These are phyloP conservation scores for Linnemannia hyalina DNA, from an alignment of 192 early-diverging fungal genomes.

Conservation along the genomic window DNA sequence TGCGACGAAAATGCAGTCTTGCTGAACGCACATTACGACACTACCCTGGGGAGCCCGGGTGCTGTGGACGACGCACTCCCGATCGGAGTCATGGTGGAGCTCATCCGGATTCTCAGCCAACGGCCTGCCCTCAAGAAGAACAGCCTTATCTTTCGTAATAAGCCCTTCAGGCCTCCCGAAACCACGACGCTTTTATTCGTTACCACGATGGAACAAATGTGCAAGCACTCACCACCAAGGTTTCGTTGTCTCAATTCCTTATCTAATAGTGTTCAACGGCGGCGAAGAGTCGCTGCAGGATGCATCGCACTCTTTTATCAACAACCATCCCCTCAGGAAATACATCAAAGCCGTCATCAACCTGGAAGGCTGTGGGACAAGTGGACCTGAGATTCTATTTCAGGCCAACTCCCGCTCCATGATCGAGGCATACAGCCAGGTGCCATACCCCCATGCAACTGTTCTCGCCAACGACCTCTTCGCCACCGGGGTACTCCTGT, in stretches of 20 bases:
- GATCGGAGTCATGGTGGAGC: conserved; percentile 78
- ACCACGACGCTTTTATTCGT: not conserved
- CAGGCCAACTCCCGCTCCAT: conserved; percentile 78
- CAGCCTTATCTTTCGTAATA: conserved; percentile 63
- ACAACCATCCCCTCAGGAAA: conserved; percentile 63
- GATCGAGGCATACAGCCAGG: conserved; percentile 75
- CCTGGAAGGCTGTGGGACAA: conserved; percentile 79
- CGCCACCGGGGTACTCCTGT: conserved; percentile 71
- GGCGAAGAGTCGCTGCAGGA: conserved; percentile 85
- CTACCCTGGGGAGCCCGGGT: conserved; percentile 67
- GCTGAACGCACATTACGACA: conserved; percentile 78
- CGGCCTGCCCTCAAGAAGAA: conserved; percentile 57
- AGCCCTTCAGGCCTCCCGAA: not conserved
- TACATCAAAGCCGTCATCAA: conserved; percentile 76
- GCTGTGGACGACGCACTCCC: conserved; percentile 75
- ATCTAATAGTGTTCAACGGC: conserved; percentile 74
- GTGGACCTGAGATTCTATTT: conserved; percentile 77
- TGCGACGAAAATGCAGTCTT: conserved; percentile 75
- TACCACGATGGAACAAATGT: not conserved
- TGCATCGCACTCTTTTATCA: conserved; percentile 81
- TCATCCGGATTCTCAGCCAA: conserved; percentile 64
- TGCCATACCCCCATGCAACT: conserved; percentile 76
- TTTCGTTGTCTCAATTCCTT: not conserved
- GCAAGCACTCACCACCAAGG: not conserved
- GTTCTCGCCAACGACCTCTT: conserved; percentile 73